phyloP scores from a whole-genome alignment of 306 rosid species.

The Pyrus pyrifolia region DNA sequence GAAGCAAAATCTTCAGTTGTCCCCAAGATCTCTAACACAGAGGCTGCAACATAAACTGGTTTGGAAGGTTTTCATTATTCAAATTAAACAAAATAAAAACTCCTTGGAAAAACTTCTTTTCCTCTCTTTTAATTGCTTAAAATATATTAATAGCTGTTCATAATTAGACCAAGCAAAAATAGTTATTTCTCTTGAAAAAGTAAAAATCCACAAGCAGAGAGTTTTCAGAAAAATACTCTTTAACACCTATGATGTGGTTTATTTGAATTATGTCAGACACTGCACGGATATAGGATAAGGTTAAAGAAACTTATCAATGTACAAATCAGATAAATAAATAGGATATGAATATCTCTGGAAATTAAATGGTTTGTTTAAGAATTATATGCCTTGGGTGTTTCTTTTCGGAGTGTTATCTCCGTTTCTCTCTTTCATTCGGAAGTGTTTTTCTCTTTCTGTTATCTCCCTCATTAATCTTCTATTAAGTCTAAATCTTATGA shows the following conservation, averaged over 20 bases:
- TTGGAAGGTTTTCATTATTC: neutral
- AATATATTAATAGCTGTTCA: neutral
- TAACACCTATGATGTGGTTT: neutral
- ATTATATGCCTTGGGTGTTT: neutral
- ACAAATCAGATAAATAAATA: neutral
- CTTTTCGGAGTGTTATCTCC: neutral
- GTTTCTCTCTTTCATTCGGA: neutral
- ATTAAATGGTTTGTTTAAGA: neutral
- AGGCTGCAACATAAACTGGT: neutral
- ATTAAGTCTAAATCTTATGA: neutral
- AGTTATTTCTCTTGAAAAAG: neutral
- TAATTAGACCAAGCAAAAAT: neutral
- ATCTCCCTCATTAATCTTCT: neutral
- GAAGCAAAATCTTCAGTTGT: neutral
- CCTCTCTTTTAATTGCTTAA: neutral
- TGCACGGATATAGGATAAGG: neutral
- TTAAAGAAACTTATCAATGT: neutral
- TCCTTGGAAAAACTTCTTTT: neutral
- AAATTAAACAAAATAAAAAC: neutral
- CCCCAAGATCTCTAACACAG: neutral
- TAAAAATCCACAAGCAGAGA: neutral
- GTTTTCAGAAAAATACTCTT: neutral
- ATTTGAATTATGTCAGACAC: neutral
- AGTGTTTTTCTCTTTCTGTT: neutral
- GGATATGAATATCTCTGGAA: neutral